Evolutionary conservation across 106 monocot genomes (phyloP), one percentile per base, ranked within the genome.

Genomic region (Apostasia ramifera): DNA sequence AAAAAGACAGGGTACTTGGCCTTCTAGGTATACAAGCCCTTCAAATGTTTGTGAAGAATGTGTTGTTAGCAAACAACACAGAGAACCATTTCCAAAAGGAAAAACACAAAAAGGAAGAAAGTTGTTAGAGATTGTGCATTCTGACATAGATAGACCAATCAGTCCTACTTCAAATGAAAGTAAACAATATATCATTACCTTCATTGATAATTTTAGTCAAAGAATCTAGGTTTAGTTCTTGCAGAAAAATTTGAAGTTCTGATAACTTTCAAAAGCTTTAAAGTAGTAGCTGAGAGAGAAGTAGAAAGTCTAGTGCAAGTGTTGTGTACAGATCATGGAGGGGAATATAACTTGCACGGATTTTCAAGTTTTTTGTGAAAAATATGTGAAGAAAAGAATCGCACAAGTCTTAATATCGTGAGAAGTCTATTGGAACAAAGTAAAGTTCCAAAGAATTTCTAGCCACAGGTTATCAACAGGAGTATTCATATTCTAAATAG

Each of bases 21-120:
- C 66, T 66, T 66, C 66, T 38, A 40, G 41, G 42, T 53, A 53
- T 55, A 69, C 39, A 42, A 53, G 53, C 42, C n/a, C 53, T 9
- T 69, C 37, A 53, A 2, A 69, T 42, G 40, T 69, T 69, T 69
- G 68, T 69, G 54, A 55, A 55, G 69, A 66, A 49, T 66, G 66
- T 66, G 66, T 66, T 47, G 49, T 49, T 47, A 50, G 66, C 3
- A 69, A 69, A 54, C 53, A 69, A 55, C 68, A 54, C 3, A 6
- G 13, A 39, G 3, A 40, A 41, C 26, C 8, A 7, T 54, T 55
- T 12, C 52, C 52, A 2, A 6, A 40, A 69, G 1, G 68, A 14
- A 69, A 55, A 40, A 10, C 52, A 54, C 41, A 40, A 40, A 53
- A 53, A 55, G 68, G 53, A 55, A 56, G 39, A 13, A 41, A 1